These are phyloP conservation scores for Phytophthora brassicae DNA, from an alignment of 352 stramenopile species.

Conservation along the genomic window DNA sequence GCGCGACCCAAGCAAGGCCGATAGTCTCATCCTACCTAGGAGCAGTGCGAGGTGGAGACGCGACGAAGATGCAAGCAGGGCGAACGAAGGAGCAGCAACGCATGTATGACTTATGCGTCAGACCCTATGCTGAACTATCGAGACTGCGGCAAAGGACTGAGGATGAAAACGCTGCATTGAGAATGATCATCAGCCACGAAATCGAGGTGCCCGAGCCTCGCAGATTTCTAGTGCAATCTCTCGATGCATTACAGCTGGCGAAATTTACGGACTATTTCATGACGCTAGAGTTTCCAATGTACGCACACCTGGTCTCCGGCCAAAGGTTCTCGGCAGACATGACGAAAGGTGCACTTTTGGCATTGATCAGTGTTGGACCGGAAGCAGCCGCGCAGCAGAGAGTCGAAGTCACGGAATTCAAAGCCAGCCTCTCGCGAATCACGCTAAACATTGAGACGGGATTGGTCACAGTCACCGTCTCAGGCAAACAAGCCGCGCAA, in stretches of 20 bases:
- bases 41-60: no score
- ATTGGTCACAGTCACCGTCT: background rate
- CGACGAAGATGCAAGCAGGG: no score
- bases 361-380: no score
- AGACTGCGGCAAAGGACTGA: background rate
- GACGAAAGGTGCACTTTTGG: no score
- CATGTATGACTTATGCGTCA: no score
- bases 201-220: background rate
- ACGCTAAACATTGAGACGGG: background rate
- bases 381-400: background rate
- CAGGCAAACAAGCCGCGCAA: background rate
- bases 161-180: background rate
- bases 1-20: no score
- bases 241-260: background rate
- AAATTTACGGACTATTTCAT: conserved; percentile 7
- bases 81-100: no score
- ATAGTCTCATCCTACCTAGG: no score
- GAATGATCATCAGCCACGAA: background rate
- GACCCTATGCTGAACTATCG: background rate
- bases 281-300: conserved; percentile 1
- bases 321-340: no score
- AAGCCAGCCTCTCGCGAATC: background rate
- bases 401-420: background rate
- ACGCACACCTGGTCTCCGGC: no score
- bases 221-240: conserved; percentile 8